Evolutionary conservation across 495 filamentous ascomycete genomes (phyloP).

Genomic region (Stereocaulon alpinum): DNA sequence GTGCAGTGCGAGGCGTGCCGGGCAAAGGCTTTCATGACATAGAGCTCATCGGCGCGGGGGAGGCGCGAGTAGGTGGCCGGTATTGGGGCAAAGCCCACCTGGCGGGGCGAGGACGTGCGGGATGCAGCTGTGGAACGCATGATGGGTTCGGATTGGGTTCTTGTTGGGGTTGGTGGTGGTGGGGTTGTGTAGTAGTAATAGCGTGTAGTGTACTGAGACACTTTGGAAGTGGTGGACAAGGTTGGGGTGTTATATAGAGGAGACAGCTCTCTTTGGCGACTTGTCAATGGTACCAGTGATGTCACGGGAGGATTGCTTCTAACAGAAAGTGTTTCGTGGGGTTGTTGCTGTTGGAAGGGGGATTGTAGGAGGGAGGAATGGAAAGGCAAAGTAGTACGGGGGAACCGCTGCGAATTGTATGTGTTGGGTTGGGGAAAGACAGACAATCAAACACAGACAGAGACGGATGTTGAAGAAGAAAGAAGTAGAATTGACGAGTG

Average conservation of each 20-base stretch:
- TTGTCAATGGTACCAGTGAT: neutral
- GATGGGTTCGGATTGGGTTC: neutral
- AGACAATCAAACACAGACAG: neutral
- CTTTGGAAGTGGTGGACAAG: conserved; percentile 1
- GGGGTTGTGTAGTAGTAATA: conserved; percentile 14
- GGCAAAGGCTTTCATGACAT: conserved; percentile 32
- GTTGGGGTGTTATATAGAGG: conserved; percentile 10
- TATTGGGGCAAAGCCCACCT: conserved; percentile 20
- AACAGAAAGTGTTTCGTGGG: conserved; percentile 1
- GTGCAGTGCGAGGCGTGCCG: conserved; percentile 35
- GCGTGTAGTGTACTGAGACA: conserved; percentile 15
- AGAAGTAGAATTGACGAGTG: neutral
- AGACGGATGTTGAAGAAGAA: neutral
- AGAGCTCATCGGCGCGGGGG: conserved; percentile 35
- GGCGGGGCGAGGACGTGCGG: conserved; percentile 3
- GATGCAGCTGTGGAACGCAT: conserved; percentile 9
- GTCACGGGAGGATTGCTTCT: neutral
- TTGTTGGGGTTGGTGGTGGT: neutral
- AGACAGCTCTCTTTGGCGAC: neutral
- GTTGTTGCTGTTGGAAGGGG: neutral
- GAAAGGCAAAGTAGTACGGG: neutral
- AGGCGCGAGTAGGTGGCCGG: conserved; percentile 28
- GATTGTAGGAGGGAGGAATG: neutral
- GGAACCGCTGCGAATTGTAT: neutral
- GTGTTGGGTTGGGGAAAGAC: neutral